phyloP scores from a whole-genome alignment of 2,329 filamentous ascomycete species.

The Talaromyces marneffei region DNA sequence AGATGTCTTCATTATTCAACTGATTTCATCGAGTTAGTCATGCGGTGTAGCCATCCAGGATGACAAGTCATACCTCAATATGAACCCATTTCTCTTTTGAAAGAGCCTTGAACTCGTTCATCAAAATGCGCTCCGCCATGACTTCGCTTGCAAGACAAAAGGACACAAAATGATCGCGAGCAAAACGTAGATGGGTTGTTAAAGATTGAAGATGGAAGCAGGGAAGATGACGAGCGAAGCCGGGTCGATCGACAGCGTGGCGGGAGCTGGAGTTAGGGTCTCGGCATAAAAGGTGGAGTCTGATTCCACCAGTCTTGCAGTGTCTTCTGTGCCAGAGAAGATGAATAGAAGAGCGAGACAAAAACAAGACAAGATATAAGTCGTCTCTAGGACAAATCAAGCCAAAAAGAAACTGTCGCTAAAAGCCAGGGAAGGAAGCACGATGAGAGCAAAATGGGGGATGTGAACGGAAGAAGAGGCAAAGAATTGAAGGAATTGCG shows the following conservation, averaged over 20 bases:
- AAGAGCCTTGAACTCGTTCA: slow-evolving; percentile 79
- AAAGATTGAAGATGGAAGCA: neutral
- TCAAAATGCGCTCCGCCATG: slow-evolving; percentile 66
- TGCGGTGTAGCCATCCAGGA: neutral
- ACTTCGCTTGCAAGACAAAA: neutral
- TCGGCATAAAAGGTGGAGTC: neutral
- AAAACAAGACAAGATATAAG: neutral
- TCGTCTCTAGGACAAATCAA: neutral
- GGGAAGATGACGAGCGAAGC: neutral
- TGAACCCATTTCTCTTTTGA: slow-evolving; percentile 90
- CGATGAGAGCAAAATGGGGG: neutral
- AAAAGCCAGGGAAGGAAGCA: neutral
- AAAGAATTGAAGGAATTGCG: neutral
- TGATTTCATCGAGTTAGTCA: slow-evolving; percentile 31
- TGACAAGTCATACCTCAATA: slow-evolving; percentile 61
- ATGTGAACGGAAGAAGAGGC: neutral
- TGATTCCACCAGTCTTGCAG: neutral
- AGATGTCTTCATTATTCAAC: slow-evolving; percentile 75
- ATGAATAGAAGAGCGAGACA: neutral
- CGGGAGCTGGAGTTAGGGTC: neutral
- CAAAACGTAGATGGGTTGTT: neutral
- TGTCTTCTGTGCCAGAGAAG: neutral
- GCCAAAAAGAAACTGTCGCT: neutral
- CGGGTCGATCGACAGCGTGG: neutral
- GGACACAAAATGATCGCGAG: neutral